Evolutionary conservation across 768 basidiomycete species (phyloP).

Genomic region (Tulasnella sp.): DNA sequence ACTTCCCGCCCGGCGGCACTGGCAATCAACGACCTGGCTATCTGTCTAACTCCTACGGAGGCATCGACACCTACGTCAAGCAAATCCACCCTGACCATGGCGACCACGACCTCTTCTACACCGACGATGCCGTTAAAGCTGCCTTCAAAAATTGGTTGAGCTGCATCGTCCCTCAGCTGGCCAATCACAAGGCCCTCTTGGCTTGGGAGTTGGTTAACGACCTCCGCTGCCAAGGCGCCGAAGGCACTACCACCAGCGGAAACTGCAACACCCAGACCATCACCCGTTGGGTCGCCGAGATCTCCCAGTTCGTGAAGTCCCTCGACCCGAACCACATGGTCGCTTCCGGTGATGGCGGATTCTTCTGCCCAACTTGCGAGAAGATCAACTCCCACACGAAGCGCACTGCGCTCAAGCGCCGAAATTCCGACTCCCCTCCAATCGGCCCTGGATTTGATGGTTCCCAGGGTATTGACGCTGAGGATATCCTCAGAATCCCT

Average conservation of each 20-base stretch:
- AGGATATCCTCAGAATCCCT: slow-evolving; percentile 58
- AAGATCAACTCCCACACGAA: slow-evolving; percentile 57
- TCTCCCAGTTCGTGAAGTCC: slow-evolving; percentile 46
- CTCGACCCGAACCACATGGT: slow-evolving; percentile 64
- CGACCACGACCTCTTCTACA: slow-evolving; percentile 30
- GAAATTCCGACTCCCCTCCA: background rate
- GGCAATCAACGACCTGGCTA: background rate
- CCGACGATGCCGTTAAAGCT: slow-evolving; percentile 18
- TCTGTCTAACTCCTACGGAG: slow-evolving; percentile 29
- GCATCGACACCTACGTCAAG: slow-evolving; percentile 29
- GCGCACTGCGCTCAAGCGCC: slow-evolving; percentile 42
- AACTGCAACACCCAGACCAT: slow-evolving; percentile 51
- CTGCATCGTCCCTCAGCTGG: slow-evolving; percentile 7
- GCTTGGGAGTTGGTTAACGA: slow-evolving; percentile 31
- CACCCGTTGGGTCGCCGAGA: slow-evolving; percentile 53
- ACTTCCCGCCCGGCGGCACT: background rate
- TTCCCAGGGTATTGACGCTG: slow-evolving; percentile 61
- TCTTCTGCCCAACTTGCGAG: slow-evolving; percentile 47
- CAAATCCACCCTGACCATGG: background rate
- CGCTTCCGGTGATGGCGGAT: slow-evolving; percentile 63
- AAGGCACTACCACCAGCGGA: background rate
- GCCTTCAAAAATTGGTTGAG: slow-evolving; percentile 23
- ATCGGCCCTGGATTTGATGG: slow-evolving; percentile 56
- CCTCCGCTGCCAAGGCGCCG: slow-evolving; percentile 24
- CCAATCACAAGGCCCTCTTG: slow-evolving; percentile 23